These are phyloP conservation scores for Centella asiatica DNA, from an alignment of 129 eudicot genomes.

Conservation along the genomic window DNA sequence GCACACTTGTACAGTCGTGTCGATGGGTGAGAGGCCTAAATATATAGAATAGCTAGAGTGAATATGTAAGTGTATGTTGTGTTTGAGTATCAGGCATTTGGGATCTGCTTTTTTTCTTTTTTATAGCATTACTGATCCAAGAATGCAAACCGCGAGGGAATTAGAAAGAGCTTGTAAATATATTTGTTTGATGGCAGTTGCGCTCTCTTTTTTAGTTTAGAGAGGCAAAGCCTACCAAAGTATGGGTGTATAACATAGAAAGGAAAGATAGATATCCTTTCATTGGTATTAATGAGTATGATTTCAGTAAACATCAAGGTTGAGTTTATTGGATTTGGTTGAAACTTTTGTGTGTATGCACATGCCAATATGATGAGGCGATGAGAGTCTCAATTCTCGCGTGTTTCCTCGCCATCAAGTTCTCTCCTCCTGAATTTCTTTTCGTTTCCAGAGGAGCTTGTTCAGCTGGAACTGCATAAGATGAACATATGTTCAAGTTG, in stretches of 20 bases:
- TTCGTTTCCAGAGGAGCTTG: too few species aligned
- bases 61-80: not conserved
- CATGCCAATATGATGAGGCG: too few species aligned
- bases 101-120: not conserved
- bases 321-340: too few species aligned
- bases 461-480: too few species aligned
- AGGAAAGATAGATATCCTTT: not conserved
- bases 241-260: not conserved
- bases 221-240: not conserved
- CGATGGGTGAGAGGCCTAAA: not conserved
- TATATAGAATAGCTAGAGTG: not conserved
- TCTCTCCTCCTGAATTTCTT: too few species aligned
- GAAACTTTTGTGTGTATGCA: too few species aligned
- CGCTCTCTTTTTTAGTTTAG: not conserved
- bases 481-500: too few species aligned
- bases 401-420: too few species aligned
- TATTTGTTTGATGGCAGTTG: not conserved
- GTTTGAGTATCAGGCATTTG: not conserved
- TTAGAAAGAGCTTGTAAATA: not conserved
- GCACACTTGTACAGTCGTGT: not conserved
- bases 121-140: not conserved
- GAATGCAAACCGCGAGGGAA: not conserved
- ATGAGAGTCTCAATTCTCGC: too few species aligned
- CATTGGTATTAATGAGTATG: not conserved
- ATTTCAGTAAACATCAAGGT: not conserved